Conservation (phyloP, 2,329 filamentous ascomycete genomes). For the Epichloe scottii region DNA sequence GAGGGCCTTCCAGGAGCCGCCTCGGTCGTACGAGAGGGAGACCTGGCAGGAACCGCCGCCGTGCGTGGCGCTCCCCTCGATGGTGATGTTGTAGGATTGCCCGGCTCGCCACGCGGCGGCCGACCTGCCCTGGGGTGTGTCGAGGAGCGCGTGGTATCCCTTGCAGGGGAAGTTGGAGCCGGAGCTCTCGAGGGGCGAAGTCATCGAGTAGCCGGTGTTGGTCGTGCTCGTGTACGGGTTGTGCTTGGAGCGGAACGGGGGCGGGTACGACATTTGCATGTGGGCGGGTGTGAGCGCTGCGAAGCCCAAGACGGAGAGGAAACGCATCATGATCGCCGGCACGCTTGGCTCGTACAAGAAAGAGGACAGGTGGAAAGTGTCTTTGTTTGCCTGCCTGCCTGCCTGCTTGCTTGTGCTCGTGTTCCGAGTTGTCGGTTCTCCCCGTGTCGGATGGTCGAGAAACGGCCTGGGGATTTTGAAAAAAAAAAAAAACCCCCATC, state of each 20-base stretch:
- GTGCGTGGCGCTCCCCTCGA: constrained; percentile 51
- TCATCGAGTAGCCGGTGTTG: constrained; percentile 59
- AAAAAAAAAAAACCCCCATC: no score
- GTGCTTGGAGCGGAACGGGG: constrained; percentile 39
- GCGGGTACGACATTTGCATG: constrained; percentile 42
- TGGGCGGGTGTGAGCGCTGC: constrained; percentile 35
- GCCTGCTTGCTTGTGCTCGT: background rate
- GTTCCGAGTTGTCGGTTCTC: background rate
- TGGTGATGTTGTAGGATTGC: constrained; percentile 46
- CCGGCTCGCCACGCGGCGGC: constrained; percentile 53
- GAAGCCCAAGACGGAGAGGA: constrained; percentile 27
- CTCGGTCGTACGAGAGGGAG: constrained; percentile 60
- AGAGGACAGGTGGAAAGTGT: background rate
- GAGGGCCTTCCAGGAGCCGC: constrained; percentile 55
- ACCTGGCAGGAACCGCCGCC: constrained; percentile 67
- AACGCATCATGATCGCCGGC: background rate
- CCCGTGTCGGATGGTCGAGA: no score
- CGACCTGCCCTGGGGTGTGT: constrained; percentile 34
- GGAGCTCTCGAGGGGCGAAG: constrained; percentile 45
- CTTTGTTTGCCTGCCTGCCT: no score
- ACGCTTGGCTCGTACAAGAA: no score
- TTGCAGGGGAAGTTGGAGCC: constrained; percentile 69
- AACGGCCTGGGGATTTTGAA: no score
- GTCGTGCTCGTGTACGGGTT: constrained; percentile 33
- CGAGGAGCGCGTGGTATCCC: constrained; percentile 40